These are phyloP conservation scores for Fulvia fulva DNA, from an alignment of 2,329 filamentous ascomycete genomes.

Conservation along the genomic window DNA sequence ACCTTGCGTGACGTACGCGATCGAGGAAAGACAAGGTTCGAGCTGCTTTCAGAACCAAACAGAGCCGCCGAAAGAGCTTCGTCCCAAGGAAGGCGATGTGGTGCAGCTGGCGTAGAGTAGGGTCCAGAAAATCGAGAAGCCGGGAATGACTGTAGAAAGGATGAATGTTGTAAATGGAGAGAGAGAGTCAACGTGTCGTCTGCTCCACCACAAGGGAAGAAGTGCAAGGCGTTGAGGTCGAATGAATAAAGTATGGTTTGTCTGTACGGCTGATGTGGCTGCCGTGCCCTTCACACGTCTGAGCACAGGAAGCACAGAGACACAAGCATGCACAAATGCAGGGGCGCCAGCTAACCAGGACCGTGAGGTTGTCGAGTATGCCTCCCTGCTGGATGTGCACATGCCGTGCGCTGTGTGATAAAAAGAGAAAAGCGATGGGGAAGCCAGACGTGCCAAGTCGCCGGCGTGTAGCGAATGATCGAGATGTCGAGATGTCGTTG, in stretches of 20 bases:
- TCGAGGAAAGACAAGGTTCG: background rate
- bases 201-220: background rate
- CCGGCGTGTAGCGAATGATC: background rate
- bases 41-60: background rate
- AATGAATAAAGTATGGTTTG: background rate
- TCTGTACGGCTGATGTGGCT: background rate
- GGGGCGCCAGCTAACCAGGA: background rate
- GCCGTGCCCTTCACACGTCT: background rate
- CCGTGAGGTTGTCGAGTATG: background rate
- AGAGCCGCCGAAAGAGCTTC: background rate
- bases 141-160: background rate
- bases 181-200: background rate
- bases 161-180: background rate
- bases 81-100: background rate
- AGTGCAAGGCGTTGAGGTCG: background rate
- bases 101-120: background rate
- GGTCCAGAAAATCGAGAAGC: background rate
- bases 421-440: background rate
- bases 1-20: constrained; percentile 1
- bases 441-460: background rate
- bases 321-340: background rate
- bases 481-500: background rate
- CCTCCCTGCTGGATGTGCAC: background rate
- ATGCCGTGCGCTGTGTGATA: background rate
- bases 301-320: background rate